Evolutionary conservation across 352 stramenopile genomes (phyloP).

Genomic region (Pythium rhizo-oryzae): DNA sequence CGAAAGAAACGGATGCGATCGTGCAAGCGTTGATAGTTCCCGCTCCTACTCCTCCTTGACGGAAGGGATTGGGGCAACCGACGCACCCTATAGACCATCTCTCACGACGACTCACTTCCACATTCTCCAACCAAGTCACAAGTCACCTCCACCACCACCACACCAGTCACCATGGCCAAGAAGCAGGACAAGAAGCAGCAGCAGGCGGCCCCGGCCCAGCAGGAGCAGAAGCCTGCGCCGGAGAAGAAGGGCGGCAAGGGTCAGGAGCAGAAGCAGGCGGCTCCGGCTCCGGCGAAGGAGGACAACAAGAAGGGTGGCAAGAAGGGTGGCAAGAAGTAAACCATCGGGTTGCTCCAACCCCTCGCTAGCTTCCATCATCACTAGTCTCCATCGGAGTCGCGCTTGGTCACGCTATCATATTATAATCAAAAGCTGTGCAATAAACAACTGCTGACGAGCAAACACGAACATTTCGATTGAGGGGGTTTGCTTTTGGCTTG

Average conservation of each 20-base stretch:
- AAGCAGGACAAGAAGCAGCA: slow-evolving; percentile 19
- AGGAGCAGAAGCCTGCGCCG: not conserved
- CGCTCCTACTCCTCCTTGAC: not conserved
- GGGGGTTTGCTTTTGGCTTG: too few species aligned
- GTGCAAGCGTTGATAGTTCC: not conserved
- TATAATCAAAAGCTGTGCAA: too few species aligned
- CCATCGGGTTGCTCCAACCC: too few species aligned
- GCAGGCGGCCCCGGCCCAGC: not conserved
- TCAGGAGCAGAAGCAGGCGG: not conserved
- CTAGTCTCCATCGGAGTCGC: too few species aligned
- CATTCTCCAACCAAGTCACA: slow-evolving; percentile 8
- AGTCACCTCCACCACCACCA: slow-evolving; percentile 3
- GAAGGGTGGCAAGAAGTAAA: too few species aligned
- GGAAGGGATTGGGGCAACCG: not conserved
- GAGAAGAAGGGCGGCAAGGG: slow-evolving; percentile 12
- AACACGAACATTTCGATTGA: too few species aligned
- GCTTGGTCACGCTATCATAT: too few species aligned
- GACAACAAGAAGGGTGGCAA: too few species aligned
- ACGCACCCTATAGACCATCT: not conserved
- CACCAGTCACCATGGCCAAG: slow-evolving; percentile 21
- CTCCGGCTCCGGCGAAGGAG: not conserved
- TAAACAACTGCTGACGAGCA: too few species aligned
- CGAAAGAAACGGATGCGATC: not conserved
- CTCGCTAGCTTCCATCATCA: too few species aligned
- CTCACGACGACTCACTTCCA: slow-evolving; percentile 4